Conservation (phyloP, 169 alveolate species). For the Haemoproteus tartakovskyi region DNA sequence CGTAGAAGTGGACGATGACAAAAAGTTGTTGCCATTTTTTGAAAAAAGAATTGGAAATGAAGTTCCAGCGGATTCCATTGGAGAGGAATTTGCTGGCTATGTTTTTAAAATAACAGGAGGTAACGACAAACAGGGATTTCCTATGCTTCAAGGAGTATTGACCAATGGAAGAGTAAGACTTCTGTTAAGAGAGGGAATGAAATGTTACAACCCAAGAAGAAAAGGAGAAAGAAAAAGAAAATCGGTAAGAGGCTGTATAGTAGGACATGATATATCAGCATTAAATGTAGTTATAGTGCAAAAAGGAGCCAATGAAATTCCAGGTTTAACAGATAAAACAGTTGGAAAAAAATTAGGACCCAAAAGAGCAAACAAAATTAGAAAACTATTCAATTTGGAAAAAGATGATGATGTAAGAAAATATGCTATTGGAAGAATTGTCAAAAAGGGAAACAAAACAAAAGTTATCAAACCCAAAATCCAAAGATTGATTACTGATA, state of each 20-base stretch:
- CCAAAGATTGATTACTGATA: constrained; percentile 98
- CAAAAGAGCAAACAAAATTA: constrained; percentile 98
- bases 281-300: constrained; percentile 93
- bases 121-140: constrained; percentile 99
- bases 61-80: constrained; percentile 96
- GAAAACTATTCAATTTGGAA: constrained; percentile 94
- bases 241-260: constrained; percentile 99
- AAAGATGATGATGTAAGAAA: constrained; percentile 94
- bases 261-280: constrained; percentile 97
- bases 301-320: constrained; percentile 97
- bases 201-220: constrained; percentile 97
- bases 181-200: constrained; percentile 87
- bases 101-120: constrained; percentile 95
- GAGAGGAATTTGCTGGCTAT: constrained; percentile 97
- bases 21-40: constrained; percentile 93
- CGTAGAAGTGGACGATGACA: constrained; percentile 98
- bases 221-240: constrained; percentile 98
- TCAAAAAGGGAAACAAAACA: constrained; percentile 86
- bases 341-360: constrained; percentile 99
- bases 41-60: constrained; percentile 98
- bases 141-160: constrained; percentile 99
- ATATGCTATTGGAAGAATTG: constrained; percentile 89
- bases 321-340: constrained; percentile 96
- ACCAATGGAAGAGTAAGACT: constrained; percentile 86
- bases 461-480: constrained; percentile 96